These are phyloP conservation scores for Jatropha curcas DNA, from an alignment of 345 rosid species.

Conservation along the genomic window DNA sequence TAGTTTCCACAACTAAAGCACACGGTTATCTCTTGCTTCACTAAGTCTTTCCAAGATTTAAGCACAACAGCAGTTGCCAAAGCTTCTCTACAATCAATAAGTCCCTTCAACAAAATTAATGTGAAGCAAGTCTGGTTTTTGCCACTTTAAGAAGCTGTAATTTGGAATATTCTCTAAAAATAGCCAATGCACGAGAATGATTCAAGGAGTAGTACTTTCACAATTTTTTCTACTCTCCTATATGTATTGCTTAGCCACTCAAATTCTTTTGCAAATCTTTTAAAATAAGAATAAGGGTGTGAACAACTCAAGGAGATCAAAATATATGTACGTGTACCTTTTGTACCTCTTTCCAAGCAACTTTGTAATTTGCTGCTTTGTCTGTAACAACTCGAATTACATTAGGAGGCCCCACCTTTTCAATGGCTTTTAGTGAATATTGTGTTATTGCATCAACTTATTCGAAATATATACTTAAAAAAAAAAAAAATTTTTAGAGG, in stretches of 20 bases:
- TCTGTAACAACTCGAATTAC: too few relatives aligned
- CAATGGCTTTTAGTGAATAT: too few relatives aligned
- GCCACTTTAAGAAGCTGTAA: not conserved
- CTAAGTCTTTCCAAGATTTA: not conserved
- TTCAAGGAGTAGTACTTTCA: not conserved
- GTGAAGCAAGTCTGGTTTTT: not conserved
- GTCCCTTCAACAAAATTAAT: not conserved
- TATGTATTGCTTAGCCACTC: not conserved
- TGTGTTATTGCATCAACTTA: too few relatives aligned
- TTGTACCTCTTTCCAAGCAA: too few relatives aligned
- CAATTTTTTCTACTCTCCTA: not conserved
- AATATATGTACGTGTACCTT: not conserved
- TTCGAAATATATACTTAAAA: too few relatives aligned
- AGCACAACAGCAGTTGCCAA: not conserved
- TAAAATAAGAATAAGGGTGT: not conserved
- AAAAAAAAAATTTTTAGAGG: too few relatives aligned
- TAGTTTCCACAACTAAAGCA: not conserved
- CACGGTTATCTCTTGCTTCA: not conserved
- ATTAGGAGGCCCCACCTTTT: too few relatives aligned
- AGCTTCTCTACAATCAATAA: not conserved
- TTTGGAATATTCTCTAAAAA: not conserved
- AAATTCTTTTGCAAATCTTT: not conserved
- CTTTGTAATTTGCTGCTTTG: too few relatives aligned
- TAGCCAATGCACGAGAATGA: not conserved
- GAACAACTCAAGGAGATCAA: not conserved